Conservation (phyloP, 257 asterid species). For the Primulina eburnea region DNA sequence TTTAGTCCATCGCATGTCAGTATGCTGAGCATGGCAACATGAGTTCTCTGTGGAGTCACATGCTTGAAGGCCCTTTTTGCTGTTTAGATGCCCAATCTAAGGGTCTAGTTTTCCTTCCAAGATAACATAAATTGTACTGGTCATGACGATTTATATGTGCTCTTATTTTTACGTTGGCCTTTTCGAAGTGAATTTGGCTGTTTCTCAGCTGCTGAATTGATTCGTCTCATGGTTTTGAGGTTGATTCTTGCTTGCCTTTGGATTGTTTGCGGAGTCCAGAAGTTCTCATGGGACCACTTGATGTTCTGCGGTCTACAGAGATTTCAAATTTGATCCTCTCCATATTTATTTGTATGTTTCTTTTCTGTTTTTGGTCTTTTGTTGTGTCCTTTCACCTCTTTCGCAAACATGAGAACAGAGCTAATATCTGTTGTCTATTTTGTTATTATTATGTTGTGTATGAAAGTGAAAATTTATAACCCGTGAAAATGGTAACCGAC, state of each 20-base stretch:
- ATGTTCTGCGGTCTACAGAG: no score
- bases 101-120: not conserved
- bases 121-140: no score
- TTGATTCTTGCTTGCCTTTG: not conserved
- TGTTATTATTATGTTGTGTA: no score
- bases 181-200: not conserved
- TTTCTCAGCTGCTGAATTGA: not conserved
- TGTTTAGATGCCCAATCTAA: not conserved
- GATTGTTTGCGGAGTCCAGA: not conserved
- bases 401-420: no score
- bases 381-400: no score
- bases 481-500: no score
- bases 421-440: no score
- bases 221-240: not conserved
- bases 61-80: not conserved
- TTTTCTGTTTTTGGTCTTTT: no score
- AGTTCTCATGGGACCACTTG: not conserved
- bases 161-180: not conserved
- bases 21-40: not conserved
- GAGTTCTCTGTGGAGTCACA: not conserved
- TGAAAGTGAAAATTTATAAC: no score
- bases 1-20: not conserved
- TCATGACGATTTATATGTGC: not conserved
- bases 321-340: no score
- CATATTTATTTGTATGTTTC: no score